Evolutionary conservation across 306 rosid genomes (phyloP), one percentile per base, ranked within the genome.

Genomic region (Citrullus colocynthis): DNA sequence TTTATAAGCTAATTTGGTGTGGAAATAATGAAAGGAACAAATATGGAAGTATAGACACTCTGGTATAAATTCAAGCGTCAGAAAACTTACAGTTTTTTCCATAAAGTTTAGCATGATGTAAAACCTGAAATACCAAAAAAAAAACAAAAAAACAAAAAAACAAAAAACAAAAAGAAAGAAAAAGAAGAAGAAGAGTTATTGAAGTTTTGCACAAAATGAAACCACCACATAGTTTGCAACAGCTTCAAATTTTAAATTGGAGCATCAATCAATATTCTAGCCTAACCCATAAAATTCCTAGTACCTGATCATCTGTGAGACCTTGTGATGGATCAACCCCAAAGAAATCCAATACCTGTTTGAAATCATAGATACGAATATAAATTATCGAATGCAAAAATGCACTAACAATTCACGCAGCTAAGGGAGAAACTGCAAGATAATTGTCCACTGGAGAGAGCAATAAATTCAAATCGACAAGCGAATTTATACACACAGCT

Each of bases 331-430:
- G 92, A 82, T 95, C 89, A 80, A 92, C 98, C 78, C 90, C 88
- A 65, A 92, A 92, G 90, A 89, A 90, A 83, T 89, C 93, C 85
- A 95, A 86, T 24, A 95, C 97, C 98, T 95, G 82, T 58, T 58
- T 55, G 48, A 24, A 14, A 51, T 51, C 20, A 44, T 24, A 76
- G 34, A 17, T 14, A 7, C n/a, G 24, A 16, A 82, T 15, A 28
- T 24, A 20, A 67, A 11, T 24, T 76, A 2, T 34, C 32, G 3
- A 81, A 51, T 7, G 61, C 30, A 30, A 45, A 39, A 41, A 42
- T 21, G 42, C 51, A 78, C 14, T 32, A 42, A 10, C 12, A 79
- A 5, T 54, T 16, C 45, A 63, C 21, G 61, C 18, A 17, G 32
- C 36, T 36, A n/a, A 39, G 9, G 63, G 62, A 77, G 10, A 15